Evolutionary conservation across 2,329 filamentous ascomycete genomes (phyloP), one percentile per base, ranked within the genome.

Genomic region (Talaromyces sp.): DNA sequence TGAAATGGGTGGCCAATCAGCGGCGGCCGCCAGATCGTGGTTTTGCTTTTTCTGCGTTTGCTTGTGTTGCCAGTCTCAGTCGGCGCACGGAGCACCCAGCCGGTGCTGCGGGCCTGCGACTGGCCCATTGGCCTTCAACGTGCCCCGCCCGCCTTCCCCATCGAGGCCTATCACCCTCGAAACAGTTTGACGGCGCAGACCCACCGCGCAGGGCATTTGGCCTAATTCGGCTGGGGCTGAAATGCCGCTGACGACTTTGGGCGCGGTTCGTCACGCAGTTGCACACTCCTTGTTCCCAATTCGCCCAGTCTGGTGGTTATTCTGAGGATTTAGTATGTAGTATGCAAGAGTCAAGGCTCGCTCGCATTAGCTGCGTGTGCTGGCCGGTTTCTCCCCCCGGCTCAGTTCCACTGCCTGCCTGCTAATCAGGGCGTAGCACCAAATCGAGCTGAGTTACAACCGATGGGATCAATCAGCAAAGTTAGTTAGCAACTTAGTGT

Each of bases 1-100:
- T 61, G 27, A 61, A 61, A 38, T 52, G 2, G 4, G 7, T 4
- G 11, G 21, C 59, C 55, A 61, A 61, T 61, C 21, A 61, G 38
- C 19, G 17, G 7, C 10, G 8, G 55, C 38, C 19, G 17, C 14
- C 55, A 57, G 26, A 57, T 56, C 26, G 49, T n/a, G 43, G 43
- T 11, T 46, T 24, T 46, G 43, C 43, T 46, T 46, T 46, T 46
- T 24, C n/a, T 46, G 41, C 41, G 8, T 46, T 46, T 46, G n/a
- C 43, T 46, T 46, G 24, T 46, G 4, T 21, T 46, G 43, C 43
- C n/a, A 10, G 43, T 21, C 43, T 46, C 9, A 19, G 43, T 11
- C 1, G 43, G 21, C 11, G 43, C 43, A 46, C 43, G 43, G 43
- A 46, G 43, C 19, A 46, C 35, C 35, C 19, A 24, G 43, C 7